Conservation (phyloP, 352 stramenopile genomes). For the Pilasporangium apinafurcum region DNA sequence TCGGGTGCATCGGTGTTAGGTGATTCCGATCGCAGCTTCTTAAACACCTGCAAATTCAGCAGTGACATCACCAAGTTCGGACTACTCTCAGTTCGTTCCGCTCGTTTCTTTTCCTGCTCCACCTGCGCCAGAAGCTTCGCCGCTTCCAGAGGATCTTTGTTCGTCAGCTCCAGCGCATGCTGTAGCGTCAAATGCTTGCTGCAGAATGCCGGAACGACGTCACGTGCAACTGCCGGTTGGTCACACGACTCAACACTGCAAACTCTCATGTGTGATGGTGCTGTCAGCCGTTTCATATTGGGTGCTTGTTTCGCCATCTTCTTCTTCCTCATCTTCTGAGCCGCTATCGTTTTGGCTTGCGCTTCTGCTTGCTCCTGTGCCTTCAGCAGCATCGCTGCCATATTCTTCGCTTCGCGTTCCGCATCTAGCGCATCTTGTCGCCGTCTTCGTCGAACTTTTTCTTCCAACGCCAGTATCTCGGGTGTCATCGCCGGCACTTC, state of each 20-base stretch:
- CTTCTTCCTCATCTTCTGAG: conserved; percentile 18
- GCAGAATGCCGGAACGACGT: conserved; percentile 31
- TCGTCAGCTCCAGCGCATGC: conserved; percentile 50
- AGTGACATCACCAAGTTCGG: too few species aligned
- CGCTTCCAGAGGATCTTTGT: conserved; percentile 47
- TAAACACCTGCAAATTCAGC: too few species aligned
- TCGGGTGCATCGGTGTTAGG: too few species aligned
- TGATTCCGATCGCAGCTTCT: too few species aligned
- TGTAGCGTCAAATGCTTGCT: conserved; percentile 54
- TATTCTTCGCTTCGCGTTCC: conserved; percentile 39
- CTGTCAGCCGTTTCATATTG: conserved; percentile 5
- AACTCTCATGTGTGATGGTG: conserved; percentile 10
- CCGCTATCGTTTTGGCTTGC: conserved; percentile 3
- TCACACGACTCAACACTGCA: conserved; percentile 31
- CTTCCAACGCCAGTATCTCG: conserved; percentile 51
- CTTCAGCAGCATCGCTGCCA: conserved; percentile 33
- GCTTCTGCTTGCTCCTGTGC: conserved; percentile 5
- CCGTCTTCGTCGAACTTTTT: conserved; percentile 46
- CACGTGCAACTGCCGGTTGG: conserved; percentile 15
- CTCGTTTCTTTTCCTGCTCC: too few species aligned
- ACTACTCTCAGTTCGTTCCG: too few species aligned
- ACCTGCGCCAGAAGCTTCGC: conserved; percentile 48
- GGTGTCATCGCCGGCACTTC: conserved; percentile 17
- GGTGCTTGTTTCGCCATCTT: conserved; percentile 13
- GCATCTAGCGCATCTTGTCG: conserved; percentile 41